Percentiles rank a stretch among this genome's conserved stretches.
These are phyloP conservation scores for Serendipita sp. DNA, from an alignment of 768 basidiomycete species.

Conservation along the genomic window DNA sequence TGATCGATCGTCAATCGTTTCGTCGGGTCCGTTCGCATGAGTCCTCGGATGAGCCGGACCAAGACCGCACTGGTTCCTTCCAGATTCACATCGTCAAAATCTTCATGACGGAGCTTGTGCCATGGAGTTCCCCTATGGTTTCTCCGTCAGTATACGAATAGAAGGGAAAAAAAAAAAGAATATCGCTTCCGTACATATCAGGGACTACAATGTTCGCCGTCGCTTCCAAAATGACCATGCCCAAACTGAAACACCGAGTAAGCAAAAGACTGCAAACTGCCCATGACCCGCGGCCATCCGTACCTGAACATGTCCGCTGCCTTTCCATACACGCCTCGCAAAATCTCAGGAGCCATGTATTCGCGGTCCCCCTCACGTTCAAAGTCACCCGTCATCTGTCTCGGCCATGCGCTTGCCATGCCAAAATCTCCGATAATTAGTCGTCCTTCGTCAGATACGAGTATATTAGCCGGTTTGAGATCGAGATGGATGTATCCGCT, in stretches of 20 bases:
- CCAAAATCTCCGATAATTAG: constrained; percentile 98
- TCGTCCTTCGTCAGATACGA: constrained; percentile 69
- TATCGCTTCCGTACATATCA: constrained; percentile 56
- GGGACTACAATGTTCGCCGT: constrained; percentile 93
- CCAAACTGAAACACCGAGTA: constrained; percentile 40
- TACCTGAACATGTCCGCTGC: constrained; percentile 96
- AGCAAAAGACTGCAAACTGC: background rate
- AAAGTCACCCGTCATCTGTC: constrained; percentile 32
- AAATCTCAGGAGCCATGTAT: constrained; percentile 90
- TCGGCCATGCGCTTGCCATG: constrained; percentile 89
- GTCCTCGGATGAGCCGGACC: constrained; percentile 46
- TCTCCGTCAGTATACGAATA: background rate
- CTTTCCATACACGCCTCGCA: constrained; percentile 80
- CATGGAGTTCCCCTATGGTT: constrained; percentile 68
- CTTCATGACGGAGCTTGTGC: constrained; percentile 82
- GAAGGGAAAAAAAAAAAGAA: background rate
- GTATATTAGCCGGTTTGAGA: constrained; percentile 93
- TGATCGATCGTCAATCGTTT: constrained; percentile 38
- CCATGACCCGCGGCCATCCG: constrained; percentile 17
- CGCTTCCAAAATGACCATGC: constrained; percentile 89
- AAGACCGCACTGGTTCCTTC: constrained; percentile 41
- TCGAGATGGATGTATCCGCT: constrained; percentile 86
- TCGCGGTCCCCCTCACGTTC: constrained; percentile 95
- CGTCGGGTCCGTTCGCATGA: constrained; percentile 61
- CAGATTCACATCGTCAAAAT: constrained; percentile 69